Conservation (phyloP, 2,329 filamentous ascomycete species). For the Alternaria dauci region DNA sequence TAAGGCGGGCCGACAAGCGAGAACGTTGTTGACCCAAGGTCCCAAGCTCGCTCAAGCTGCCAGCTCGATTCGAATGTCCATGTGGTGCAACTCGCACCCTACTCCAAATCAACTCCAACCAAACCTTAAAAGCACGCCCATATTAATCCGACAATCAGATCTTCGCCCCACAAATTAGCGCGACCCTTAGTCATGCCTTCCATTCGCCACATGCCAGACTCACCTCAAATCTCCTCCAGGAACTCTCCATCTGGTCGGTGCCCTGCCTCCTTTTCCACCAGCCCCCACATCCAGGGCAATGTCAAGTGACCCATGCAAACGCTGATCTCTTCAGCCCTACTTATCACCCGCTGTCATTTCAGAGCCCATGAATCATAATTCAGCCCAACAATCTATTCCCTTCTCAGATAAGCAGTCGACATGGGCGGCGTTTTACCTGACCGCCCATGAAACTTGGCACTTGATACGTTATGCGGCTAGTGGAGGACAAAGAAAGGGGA, state of each 20-base stretch:
- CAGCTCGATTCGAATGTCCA: background rate
- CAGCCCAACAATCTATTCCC: background rate
- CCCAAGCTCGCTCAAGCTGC: background rate
- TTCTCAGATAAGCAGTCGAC: background rate
- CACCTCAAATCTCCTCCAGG: background rate
- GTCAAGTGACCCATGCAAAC: background rate
- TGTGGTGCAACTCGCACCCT: background rate
- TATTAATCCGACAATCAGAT: background rate
- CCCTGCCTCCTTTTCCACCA: background rate
- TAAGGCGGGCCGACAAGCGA: conserved; percentile 1
- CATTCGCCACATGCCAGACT: background rate
- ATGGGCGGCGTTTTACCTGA: background rate
- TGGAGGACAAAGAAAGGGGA: background rate
- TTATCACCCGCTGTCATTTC: background rate
- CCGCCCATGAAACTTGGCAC: background rate
- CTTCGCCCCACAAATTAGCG: background rate
- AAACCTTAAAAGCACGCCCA: background rate
- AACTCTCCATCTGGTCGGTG: conserved; percentile 2
- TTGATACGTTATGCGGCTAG: background rate
- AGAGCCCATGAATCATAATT: background rate
- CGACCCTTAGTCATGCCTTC: background rate
- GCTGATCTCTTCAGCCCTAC: background rate
- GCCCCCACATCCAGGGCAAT: conserved; percentile 1
- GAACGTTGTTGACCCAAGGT: background rate
- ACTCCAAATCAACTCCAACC: background rate